A percentile compares a stretch with the other conserved stretches of the same genome.
Conservation (phyloP, 1,139 yeast species). For the Suhomyces kunorum region DNA sequence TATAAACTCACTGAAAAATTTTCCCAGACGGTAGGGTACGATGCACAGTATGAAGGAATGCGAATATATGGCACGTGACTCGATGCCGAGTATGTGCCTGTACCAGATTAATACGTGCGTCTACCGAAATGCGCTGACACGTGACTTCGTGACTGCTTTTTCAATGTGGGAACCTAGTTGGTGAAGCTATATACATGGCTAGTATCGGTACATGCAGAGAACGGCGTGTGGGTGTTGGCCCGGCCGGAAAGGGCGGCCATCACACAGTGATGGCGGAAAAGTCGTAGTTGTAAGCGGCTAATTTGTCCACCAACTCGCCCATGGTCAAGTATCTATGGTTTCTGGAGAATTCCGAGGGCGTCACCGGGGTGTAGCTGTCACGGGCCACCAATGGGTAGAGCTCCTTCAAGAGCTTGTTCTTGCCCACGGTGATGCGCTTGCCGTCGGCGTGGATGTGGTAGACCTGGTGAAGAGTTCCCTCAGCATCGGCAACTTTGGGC, state of each 20-base stretch:
- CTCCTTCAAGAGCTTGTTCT: slow-evolving; percentile 56
- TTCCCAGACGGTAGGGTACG: slow-evolving; percentile 16
- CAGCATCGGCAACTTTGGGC: slow-evolving; percentile 26
- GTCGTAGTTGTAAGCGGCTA: slow-evolving; percentile 38
- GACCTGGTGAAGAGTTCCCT: slow-evolving; percentile 42
- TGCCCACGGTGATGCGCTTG: slow-evolving; percentile 58
- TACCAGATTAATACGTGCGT: slow-evolving; percentile 1
- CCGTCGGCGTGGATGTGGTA: slow-evolving; percentile 52
- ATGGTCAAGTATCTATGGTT: slow-evolving; percentile 41
- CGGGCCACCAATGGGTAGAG: slow-evolving; percentile 56
- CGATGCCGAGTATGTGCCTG: not conserved
- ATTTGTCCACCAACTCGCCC: slow-evolving; percentile 44
- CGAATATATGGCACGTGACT: slow-evolving; percentile 3
- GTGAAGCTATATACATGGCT: slow-evolving; percentile 10
- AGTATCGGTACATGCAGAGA: slow-evolving; percentile 1
- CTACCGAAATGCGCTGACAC: slow-evolving; percentile 9
- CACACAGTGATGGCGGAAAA: slow-evolving; percentile 30
- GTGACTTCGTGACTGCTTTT: slow-evolving; percentile 21
- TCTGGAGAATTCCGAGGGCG: slow-evolving; percentile 46
- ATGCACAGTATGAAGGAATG: slow-evolving; percentile 6
- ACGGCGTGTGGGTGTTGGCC: not conserved
- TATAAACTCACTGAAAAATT: slow-evolving; percentile 14
- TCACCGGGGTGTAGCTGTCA: slow-evolving; percentile 46
- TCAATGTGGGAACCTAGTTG: slow-evolving; percentile 1
- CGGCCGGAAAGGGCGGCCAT: too few species aligned